A percentile compares a stretch with the other conserved stretches of the same genome.
These are phyloP conservation scores for Ustilago esculenta DNA, from an alignment of 1,284 basidiomycete genomes.

Conservation along the genomic window DNA sequence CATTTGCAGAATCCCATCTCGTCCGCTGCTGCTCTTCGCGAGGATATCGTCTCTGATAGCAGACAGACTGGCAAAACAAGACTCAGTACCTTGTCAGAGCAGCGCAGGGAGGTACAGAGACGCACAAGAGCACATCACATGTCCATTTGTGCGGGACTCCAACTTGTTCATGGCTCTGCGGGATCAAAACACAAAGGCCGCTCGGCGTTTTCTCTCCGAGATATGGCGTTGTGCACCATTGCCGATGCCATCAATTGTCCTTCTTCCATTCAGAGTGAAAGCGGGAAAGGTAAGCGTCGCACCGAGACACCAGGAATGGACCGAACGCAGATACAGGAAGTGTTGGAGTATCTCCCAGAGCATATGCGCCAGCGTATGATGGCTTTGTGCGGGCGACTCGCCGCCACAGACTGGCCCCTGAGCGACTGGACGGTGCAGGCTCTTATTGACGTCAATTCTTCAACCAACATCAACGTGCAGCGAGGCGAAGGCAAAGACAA, in stretches of 20 bases:
- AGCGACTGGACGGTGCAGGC: slow-evolving; percentile 25
- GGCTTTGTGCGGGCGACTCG: slow-evolving; percentile 25
- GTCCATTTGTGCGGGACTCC: slow-evolving; percentile 17
- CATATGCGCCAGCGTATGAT: slow-evolving; percentile 32
- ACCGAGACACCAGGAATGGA: slow-evolving; percentile 1
- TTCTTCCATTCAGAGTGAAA: background rate
- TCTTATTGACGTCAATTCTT: slow-evolving; percentile 2
- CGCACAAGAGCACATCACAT: background rate
- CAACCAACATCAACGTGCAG: too few species aligned
- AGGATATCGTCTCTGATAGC: background rate
- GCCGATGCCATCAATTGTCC: slow-evolving; percentile 29
- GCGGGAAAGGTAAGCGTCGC: background rate
- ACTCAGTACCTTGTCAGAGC: too few species aligned
- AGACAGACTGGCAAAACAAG: background rate
- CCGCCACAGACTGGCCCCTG: slow-evolving; percentile 20
- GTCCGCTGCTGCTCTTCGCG: background rate
- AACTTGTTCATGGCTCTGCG: background rate
- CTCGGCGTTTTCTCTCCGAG: slow-evolving; percentile 6
- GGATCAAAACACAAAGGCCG: background rate
- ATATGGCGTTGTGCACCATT: slow-evolving; percentile 36
- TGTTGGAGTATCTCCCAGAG: slow-evolving; percentile 28
- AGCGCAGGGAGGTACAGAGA: background rate
- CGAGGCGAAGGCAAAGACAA: too few species aligned
- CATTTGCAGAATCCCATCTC: background rate
- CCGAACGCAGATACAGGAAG: background rate